Evolutionary conservation across 352 stramenopile species (phyloP).

Genomic region (Phytophthora brassicae): DNA sequence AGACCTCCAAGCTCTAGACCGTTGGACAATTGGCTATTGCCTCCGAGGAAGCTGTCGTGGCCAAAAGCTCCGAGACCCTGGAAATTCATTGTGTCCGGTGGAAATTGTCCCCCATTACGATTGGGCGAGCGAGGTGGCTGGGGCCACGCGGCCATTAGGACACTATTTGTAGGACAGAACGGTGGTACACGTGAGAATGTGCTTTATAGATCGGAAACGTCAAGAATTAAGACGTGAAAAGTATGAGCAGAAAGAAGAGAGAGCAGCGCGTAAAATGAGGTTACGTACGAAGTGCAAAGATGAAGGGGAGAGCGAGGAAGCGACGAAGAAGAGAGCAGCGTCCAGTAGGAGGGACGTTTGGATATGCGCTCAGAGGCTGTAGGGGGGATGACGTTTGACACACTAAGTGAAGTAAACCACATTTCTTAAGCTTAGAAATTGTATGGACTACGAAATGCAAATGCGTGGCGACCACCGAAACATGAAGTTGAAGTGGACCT

Average conservation of each 20-base stretch:
- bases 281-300: conserved; percentile 15
- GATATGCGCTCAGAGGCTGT: conserved; percentile 14
- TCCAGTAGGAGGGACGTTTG: conserved; percentile 9
- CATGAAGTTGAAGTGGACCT: conserved; percentile 7
- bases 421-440: background rate
- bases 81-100: conserved; percentile 23
- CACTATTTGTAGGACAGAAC: conserved; percentile 26
- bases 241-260: background rate
- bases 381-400: conserved; percentile 16
- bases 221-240: background rate
- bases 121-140: conserved; percentile 30
- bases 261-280: background rate
- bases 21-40: conserved; percentile 11
- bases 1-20: conserved; percentile 23
- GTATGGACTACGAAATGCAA: background rate
- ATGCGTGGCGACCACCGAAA: conserved; percentile 11
- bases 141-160: conserved; percentile 35
- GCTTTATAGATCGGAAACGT: background rate
- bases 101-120: conserved; percentile 15
- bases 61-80: conserved; percentile 24
- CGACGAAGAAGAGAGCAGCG: background rate
- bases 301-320: background rate
- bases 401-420: conserved; percentile 12
- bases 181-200: conserved; percentile 6
- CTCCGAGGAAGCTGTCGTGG: conserved; percentile 18